Evolutionary conservation across 2,329 filamentous ascomycete species (phyloP).

Genomic region (Clonostachys solani): DNA sequence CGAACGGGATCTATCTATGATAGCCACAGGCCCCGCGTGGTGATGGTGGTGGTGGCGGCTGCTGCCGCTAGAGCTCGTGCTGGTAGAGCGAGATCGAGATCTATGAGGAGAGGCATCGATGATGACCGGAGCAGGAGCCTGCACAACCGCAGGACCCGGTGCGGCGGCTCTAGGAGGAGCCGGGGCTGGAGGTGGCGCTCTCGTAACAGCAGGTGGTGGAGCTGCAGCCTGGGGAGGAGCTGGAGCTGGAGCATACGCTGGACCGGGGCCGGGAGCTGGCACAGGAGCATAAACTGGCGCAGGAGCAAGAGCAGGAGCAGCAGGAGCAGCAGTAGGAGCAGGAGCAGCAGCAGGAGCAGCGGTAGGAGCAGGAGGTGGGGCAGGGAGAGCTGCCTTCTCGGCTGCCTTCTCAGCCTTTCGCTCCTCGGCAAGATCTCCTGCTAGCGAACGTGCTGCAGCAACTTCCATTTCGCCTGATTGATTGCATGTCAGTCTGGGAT

Average conservation of each 20-base stretch:
- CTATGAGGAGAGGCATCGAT: slow-evolving; percentile 24
- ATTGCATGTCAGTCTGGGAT: background rate
- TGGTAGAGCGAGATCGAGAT: slow-evolving; percentile 41
- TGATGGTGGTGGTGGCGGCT: slow-evolving; percentile 21
- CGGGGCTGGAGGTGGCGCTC: slow-evolving; percentile 17
- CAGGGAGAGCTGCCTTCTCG: slow-evolving; percentile 19
- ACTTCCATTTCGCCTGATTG: slow-evolving; percentile 37
- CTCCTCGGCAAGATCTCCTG: slow-evolving; percentile 44
- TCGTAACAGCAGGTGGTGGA: slow-evolving; percentile 4
- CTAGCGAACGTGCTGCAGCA: slow-evolving; percentile 37
- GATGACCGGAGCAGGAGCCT: slow-evolving; percentile 20
- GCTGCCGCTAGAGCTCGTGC: slow-evolving; percentile 25
- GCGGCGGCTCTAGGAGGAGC: slow-evolving; percentile 6
- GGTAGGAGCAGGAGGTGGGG: slow-evolving; percentile 7
- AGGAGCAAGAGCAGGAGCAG: background rate
- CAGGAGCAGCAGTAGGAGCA: slow-evolving; percentile 5
- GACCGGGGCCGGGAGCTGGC: background rate
- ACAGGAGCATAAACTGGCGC: slow-evolving; percentile 4
- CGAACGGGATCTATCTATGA: slow-evolving; percentile 28
- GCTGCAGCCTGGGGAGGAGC: slow-evolving; percentile 2
- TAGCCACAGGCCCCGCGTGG: slow-evolving; percentile 9
- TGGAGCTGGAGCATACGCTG: slow-evolving; percentile 4
- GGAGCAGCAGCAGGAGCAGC: background rate
- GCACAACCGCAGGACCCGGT: background rate
- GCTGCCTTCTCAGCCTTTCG: slow-evolving; percentile 28